Evolutionary conservation across 192 early-diverging fungal genomes (phyloP).

Genomic region (Mortierella hygrophila): DNA sequence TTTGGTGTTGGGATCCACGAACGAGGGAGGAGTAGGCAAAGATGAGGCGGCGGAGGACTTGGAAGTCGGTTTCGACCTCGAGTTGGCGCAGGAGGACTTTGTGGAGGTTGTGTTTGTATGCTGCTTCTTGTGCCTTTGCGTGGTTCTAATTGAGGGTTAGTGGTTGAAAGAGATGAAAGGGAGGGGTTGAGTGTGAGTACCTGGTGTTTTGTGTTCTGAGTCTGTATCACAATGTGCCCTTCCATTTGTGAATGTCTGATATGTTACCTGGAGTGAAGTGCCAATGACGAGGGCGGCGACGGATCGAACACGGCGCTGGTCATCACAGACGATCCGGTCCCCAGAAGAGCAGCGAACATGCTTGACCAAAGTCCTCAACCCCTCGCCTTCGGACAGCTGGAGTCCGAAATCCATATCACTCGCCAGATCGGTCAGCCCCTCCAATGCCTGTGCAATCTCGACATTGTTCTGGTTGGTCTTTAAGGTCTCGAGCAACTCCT

Average conservation of each 20-base stretch:
- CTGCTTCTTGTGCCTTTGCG: constrained; percentile 36
- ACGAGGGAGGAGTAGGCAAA: constrained; percentile 43
- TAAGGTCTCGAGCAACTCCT: constrained; percentile 47
- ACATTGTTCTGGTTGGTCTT: constrained; percentile 16
- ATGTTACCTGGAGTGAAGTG: constrained; percentile 65
- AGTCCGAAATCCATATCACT: constrained; percentile 71
- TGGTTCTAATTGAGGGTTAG: constrained; percentile 25
- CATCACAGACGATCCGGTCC: constrained; percentile 13
- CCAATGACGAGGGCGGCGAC: constrained; percentile 65
- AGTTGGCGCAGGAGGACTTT: constrained; percentile 27
- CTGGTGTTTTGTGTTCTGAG: not conserved
- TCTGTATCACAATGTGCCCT: not conserved
- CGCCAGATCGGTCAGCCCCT: constrained; percentile 66
- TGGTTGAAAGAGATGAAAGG: not conserved
- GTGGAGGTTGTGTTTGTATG: constrained; percentile 33
- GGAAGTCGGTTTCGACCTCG: constrained; percentile 27
- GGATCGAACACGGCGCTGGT: constrained; percentile 42
- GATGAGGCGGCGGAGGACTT: constrained; percentile 32
- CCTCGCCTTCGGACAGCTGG: constrained; percentile 54
- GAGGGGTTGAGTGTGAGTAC: not conserved
- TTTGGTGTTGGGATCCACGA: constrained; percentile 15
- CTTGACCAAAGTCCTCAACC: constrained; percentile 45
- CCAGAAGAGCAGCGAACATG: constrained; percentile 49
- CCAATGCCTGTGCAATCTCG: constrained; percentile 53
- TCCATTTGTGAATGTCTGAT: not conserved